These are phyloP conservation scores for Croton laevigatus DNA, from an alignment of 441 rosid genomes.

Conservation along the genomic window DNA sequence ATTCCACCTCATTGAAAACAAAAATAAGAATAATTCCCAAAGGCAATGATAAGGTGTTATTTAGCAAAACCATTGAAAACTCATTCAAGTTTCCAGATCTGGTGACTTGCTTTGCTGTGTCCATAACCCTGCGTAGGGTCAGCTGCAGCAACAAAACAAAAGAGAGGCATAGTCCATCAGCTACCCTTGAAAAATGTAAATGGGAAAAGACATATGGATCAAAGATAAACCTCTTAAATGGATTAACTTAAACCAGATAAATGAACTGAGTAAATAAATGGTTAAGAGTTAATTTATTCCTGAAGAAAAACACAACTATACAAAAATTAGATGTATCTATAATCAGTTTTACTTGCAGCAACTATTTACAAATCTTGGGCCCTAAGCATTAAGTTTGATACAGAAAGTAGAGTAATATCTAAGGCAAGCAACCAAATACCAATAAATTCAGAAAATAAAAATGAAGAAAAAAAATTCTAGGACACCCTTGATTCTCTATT, in stretches of 20 bases:
- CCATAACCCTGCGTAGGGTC: conserved; percentile 89
- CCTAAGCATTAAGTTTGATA: not conserved
- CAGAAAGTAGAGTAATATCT: not conserved
- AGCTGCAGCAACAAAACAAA: conserved; percentile 51
- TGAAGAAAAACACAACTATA: not conserved
- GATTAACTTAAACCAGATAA: not conserved
- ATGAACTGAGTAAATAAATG: conserved; percentile 4
- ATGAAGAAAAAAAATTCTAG: not conserved
- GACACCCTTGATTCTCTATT: not conserved
- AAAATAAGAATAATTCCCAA: conserved; percentile 72
- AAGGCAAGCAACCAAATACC: not conserved
- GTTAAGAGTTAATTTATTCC: not conserved
- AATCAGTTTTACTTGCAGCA: conserved; percentile 2
- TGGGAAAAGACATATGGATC: not conserved
- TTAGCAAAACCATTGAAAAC: conserved; percentile 95
- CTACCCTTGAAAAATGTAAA: conserved; percentile 7
- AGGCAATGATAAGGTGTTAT: conserved; percentile 89
- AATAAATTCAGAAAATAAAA: not conserved
- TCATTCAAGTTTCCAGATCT: conserved; percentile 91
- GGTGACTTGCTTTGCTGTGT: conserved; percentile 91
- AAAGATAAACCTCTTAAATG: not conserved
- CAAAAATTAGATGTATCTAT: not conserved
- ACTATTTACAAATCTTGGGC: not conserved
- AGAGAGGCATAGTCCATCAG: conserved; percentile 13
- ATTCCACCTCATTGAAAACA: conserved; percentile 82